A percentile compares a stretch with the other conserved stretches of the same genome.
Conservation (phyloP, 2,329 filamentous ascomycete genomes). For the Cladosporium sp. region DNA sequence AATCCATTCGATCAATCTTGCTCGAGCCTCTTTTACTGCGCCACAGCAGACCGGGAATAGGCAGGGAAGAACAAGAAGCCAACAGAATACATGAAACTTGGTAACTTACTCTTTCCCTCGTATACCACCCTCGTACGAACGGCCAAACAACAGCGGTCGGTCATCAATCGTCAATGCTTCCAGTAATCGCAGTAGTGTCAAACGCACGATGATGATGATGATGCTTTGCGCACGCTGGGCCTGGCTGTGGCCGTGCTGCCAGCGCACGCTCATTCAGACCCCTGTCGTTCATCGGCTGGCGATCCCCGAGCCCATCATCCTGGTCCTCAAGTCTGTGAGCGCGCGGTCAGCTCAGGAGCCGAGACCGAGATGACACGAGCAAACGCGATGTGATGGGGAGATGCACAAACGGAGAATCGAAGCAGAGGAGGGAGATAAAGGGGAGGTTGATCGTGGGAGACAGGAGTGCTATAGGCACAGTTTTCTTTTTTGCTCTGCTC, state of each 20-base stretch:
- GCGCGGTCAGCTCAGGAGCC: not conserved
- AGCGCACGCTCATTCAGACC: conserved; percentile 6
- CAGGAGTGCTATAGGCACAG: not conserved
- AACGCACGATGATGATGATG: conserved; percentile 11
- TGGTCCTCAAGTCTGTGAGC: conserved; percentile 2
- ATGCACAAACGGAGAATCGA: not conserved
- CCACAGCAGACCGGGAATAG: not conserved
- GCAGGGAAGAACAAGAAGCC: not conserved
- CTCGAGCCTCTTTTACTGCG: not conserved
- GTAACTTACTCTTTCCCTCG: not conserved
- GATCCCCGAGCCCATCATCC: conserved; percentile 15
- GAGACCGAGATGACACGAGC: conserved; percentile 7
- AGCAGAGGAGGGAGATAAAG: not conserved
- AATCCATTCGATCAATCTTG: not conserved
- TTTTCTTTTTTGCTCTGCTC: not conserved
- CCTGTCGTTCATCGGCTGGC: conserved; percentile 14
- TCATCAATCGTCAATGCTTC: not conserved
- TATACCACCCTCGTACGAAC: not conserved
- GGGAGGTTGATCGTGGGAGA: not conserved
- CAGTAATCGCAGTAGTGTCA: not conserved
- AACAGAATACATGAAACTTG: not conserved
- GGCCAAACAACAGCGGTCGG: not conserved
- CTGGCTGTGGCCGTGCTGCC: not conserved
- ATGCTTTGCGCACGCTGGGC: not conserved
- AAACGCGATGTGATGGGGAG: not conserved